Conservation (phyloP, 805 yeast genomes). For the Schwanniomyces vanrijiae region DNA sequence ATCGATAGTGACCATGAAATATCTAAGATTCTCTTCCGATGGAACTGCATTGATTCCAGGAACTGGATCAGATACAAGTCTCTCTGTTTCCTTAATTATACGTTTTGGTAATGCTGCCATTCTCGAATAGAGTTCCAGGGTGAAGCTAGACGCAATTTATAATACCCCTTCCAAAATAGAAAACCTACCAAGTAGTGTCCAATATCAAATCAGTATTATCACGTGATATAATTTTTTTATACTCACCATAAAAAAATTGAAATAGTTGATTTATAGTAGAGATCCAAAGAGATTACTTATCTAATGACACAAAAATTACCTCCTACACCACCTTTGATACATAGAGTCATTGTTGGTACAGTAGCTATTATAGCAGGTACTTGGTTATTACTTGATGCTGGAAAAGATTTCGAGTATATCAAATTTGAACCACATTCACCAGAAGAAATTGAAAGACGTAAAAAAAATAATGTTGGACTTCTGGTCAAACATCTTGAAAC, state of each 20-base stretch:
- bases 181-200: background rate
- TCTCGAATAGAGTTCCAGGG: background rate
- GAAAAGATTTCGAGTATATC: conserved; percentile 39
- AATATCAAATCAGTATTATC: background rate
- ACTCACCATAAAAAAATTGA: no score
- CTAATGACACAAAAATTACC: conserved; percentile 11
- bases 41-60: conserved; percentile 95
- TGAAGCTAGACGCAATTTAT: background rate
- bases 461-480: conserved; percentile 30
- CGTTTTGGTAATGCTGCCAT: conserved; percentile 81
- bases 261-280: no score
- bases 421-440: conserved; percentile 37
- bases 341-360: conserved; percentile 36
- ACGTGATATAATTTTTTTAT: no score
- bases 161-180: background rate
- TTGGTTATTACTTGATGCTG: conserved; percentile 30
- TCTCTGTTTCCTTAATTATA: conserved; percentile 94
- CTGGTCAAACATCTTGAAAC: conserved; percentile 30
- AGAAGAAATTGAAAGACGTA: conserved; percentile 39
- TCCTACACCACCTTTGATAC: conserved; percentile 34
- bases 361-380: conserved; percentile 34
- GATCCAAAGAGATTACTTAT: no score
- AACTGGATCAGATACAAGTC: conserved; percentile 90
- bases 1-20: conserved; percentile 86
- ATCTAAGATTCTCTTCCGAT: conserved; percentile 89